Conservation (phyloP, 148 eudicot genomes). For the Rhododendron kiyosumense region DNA sequence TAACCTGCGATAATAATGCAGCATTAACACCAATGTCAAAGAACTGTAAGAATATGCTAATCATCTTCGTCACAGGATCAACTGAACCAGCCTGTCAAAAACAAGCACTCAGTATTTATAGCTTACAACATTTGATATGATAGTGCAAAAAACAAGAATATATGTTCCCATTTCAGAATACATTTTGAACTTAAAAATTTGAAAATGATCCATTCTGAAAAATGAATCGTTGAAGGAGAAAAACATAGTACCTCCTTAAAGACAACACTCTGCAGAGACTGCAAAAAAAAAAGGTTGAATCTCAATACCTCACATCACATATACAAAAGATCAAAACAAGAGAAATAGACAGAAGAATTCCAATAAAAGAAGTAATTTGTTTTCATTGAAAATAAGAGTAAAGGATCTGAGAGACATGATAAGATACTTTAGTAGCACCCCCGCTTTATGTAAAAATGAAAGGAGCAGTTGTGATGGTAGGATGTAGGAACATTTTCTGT, state of each 20-base stretch:
- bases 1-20: slow-evolving; percentile 85
- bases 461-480: background rate
- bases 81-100: slow-evolving; percentile 86
- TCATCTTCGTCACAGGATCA: slow-evolving; percentile 88
- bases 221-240: background rate
- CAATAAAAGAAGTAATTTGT: background rate
- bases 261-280: slow-evolving; percentile 99
- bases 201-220: background rate
- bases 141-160: slow-evolving; percentile 5
- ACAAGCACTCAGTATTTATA: slow-evolving; percentile 8
- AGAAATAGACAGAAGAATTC: background rate
- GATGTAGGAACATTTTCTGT: background rate
- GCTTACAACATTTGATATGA: background rate
- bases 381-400: background rate
- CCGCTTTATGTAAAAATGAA: background rate
- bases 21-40: slow-evolving; percentile 91
- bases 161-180: background rate
- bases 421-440: background rate
- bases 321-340: slow-evolving; percentile 3
- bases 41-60: slow-evolving; percentile 87
- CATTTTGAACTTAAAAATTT: slow-evolving; percentile 1
- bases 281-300: slow-evolving; percentile 28
- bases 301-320: slow-evolving; percentile 7
- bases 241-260: slow-evolving; percentile 72
- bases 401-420: background rate